phyloP scores from a whole-genome alignment of 345 rosid species.

The Murraya koenigii region DNA sequence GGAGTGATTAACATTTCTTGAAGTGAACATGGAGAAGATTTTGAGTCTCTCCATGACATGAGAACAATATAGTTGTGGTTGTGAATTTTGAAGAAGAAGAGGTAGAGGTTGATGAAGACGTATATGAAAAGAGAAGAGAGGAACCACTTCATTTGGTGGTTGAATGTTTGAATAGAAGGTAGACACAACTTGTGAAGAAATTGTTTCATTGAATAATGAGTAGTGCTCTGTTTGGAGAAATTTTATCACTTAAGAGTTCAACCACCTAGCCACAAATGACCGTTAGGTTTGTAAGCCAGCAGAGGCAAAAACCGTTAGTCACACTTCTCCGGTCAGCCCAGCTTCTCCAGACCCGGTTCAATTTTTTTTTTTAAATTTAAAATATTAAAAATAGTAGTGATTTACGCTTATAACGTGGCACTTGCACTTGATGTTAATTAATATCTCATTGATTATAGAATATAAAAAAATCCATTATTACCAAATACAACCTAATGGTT shows the following conservation, averaged over 20 bases:
- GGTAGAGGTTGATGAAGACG: not conserved
- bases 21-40: slow-evolving; percentile 28
- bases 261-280: slow-evolving; percentile 52
- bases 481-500: too few species aligned
- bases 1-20: not conserved
- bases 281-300: slow-evolving; percentile 38
- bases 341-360: not conserved
- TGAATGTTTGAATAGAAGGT: too few species aligned
- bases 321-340: not conserved
- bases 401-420: too few species aligned
- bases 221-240: too few species aligned
- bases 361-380: not conserved
- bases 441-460: too few species aligned
- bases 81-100: too few species aligned
- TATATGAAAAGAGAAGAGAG: not conserved
- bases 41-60: slow-evolving; percentile 37
- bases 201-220: not conserved
- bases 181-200: not conserved
- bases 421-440: too few species aligned
- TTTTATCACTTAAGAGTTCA: slow-evolving; percentile 24
- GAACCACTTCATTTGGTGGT: too few species aligned
- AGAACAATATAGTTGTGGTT: not conserved
- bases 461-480: too few species aligned
- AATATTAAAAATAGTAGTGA: too few species aligned
- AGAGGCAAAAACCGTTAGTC: not conserved